phyloP scores from a whole-genome alignment of 2,329 filamentous ascomycete species.

The Aspergillus texensis region DNA sequence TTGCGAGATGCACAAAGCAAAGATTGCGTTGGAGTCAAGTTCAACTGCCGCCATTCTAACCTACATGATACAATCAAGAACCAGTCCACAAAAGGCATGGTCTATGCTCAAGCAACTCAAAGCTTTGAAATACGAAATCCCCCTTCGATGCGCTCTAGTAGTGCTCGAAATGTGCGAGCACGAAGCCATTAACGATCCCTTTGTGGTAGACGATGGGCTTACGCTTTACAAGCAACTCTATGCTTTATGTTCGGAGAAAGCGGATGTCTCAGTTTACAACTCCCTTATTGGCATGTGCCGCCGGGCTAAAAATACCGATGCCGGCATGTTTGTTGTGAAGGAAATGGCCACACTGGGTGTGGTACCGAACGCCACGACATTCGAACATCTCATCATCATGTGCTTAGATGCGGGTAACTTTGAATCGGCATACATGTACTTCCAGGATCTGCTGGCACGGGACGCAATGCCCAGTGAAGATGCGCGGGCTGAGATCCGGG shows the following conservation, averaged over 20 bases:
- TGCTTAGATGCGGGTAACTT: slow-evolving; percentile 50
- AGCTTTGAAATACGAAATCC: slow-evolving; percentile 51
- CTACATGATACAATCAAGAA: slow-evolving; percentile 54
- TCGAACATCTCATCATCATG: slow-evolving; percentile 63
- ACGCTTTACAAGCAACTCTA: slow-evolving; percentile 65
- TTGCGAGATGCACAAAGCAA: slow-evolving; percentile 71
- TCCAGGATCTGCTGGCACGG: slow-evolving; percentile 39
- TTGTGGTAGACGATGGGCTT: slow-evolving; percentile 54
- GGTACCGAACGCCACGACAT: slow-evolving; percentile 60
- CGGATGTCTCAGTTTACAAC: slow-evolving; percentile 59
- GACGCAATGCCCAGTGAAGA: slow-evolving; percentile 29
- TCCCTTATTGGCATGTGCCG: slow-evolving; percentile 57
- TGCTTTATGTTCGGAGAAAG: slow-evolving; percentile 49
- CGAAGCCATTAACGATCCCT: slow-evolving; percentile 34
- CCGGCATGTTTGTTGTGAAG: slow-evolving; percentile 63
- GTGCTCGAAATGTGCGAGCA: slow-evolving; percentile 57
- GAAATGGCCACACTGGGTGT: slow-evolving; percentile 63
- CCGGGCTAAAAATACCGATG: slow-evolving; percentile 49
- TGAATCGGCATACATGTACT: slow-evolving; percentile 41
- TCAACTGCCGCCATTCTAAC: slow-evolving; percentile 67
- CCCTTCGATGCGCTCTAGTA: slow-evolving; percentile 49
- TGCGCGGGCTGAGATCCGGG: slow-evolving; percentile 30
- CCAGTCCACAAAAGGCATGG: slow-evolving; percentile 57
- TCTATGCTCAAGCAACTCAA: slow-evolving; percentile 59
- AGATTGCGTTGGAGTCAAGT: slow-evolving; percentile 57